Evolutionary conservation across 2,329 filamentous ascomycete genomes (phyloP), one percentile per base, ranked within the genome.

Genomic region (Stromatinia cepivora): DNA sequence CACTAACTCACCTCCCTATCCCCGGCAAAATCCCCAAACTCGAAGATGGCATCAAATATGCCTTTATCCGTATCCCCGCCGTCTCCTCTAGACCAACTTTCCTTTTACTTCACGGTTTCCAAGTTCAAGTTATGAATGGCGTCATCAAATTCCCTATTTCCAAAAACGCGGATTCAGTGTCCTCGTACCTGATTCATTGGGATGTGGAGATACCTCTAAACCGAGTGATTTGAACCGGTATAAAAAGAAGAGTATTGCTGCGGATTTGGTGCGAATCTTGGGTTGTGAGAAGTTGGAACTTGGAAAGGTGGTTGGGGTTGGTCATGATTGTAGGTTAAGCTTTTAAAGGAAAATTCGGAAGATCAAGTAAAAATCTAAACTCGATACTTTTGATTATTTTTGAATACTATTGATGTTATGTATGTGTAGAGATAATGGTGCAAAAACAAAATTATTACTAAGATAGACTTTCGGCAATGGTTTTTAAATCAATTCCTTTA

Each of bases 251-350:
- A 61, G 42, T 50, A 72, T 69, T 65, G 64, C 65, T 22, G 62
- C 34, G 1, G 65, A 71, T 45, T 64, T 70, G 50, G 20, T 66
- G 62, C 63, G 69, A 42, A 70, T 71, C 31, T 48, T 71, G 64
- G 65, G 58, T 4, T 50, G 17, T 56, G 65, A 71, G 53, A 45
- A 34, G 13, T 61, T 71, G 62, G 61, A 25, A 62, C 13, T 42
- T 15, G 13, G 39, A 42, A 61, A 62, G 31, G 70, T 72, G 1
- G 62, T 72, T n/a, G 70, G 65, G 31, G 67, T 72, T n/a, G 67
- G 57, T 31, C 70, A 72, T 71, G 71, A 72, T 64, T 64, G 46
- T 72, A 50, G 62, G n/a, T n/a, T n/a, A n/a, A n/a, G n/a, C n/a
- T n/a, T n/a, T n/a, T n/a, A n/a, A n/a, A n/a, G n/a, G n/a, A n/a